Evolutionary conservation across 176 grass and related monocot species (phyloP), one percentile per base, ranked within the genome.

Genomic region (Panicum miliaceum): DNA sequence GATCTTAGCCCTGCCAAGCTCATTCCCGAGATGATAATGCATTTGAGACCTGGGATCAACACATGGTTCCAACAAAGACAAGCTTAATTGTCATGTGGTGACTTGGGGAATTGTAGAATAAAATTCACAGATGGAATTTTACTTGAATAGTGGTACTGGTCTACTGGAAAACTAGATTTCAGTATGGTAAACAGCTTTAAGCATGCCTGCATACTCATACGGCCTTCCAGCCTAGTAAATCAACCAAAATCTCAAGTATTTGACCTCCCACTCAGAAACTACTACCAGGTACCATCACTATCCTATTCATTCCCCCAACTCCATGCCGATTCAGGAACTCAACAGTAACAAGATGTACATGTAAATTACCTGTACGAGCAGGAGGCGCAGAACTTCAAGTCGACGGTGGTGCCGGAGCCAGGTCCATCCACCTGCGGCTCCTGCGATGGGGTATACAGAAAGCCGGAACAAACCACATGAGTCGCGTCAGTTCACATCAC

Each of bases 351-450:
- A 48, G 3, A 32, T 26, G 48, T 3, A 36, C 45, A 47, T 0
- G 10, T 15, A 10, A 10, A 6, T 83, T 29, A 96, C 96, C 75
- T 93, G 70, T 99, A 99, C 20, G 96, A 96, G 86, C 93, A 99
- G 6, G 96, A 96, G 8, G 88, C 86, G 56, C 93, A 99, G 18
- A 94, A 96, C 83, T 94, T 96, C 53, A 99, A 20, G 18, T 94
- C 93, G 51, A 99, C 88, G 23, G 88, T 99, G 29, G 88, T 99
- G 29, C 93, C 96, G 54, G 82, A 91, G 85, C 91, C 96, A 76
- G 81, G 82, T 34, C 93, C 96, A 45, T 85, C 88, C 80, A 89
- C 67, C 72, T 81, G 80, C 23, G 81, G 29, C 71, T 87, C 89
- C 93, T 96, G 64, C 77, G 1, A 32, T 23, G 64, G 27, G 64